Percentiles rank a stretch among this genome's conserved stretches.
phyloP scores from a whole-genome alignment of 257 asterid genomes.

The Cynanchum wilfordii region DNA sequence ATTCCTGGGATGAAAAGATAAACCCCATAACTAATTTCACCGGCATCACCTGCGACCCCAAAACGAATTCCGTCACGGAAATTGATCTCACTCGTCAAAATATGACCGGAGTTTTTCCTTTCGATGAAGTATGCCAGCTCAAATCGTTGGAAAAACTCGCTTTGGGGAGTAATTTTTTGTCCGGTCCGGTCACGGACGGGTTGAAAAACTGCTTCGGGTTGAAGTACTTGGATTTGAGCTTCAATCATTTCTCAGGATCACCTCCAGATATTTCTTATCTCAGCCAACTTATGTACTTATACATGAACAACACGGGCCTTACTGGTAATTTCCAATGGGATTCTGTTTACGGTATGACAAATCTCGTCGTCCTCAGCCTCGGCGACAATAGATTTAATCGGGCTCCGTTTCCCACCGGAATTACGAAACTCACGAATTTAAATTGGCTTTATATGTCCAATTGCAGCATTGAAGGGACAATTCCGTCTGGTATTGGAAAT shows the following conservation, averaged over 20 bases:
- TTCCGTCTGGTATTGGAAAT: constrained; percentile 70
- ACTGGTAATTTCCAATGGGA: constrained; percentile 69
- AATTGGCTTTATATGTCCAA: constrained; percentile 60
- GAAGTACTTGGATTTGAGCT: constrained; percentile 58
- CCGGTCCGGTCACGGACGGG: constrained; percentile 36
- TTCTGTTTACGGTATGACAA: constrained; percentile 41
- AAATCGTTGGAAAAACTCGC: constrained; percentile 53
- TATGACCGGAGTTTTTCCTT: constrained; percentile 46
- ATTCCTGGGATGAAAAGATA: constrained; percentile 43
- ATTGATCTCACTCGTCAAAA: constrained; percentile 52
- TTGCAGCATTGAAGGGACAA: constrained; percentile 58
- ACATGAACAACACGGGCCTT: constrained; percentile 62
- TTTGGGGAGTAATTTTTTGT: constrained; percentile 44
- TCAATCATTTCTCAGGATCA: constrained; percentile 50
- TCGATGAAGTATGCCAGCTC: constrained; percentile 46
- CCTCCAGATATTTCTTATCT: constrained; percentile 52
- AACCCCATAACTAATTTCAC: constrained; percentile 36
- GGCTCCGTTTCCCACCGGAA: constrained; percentile 42
- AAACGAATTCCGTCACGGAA: constrained; percentile 40
- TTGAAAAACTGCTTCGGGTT: constrained; percentile 46
- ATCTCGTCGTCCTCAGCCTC: constrained; percentile 48
- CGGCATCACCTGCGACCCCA: constrained; percentile 58
- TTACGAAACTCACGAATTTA: constrained; percentile 36
- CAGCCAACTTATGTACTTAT: constrained; percentile 34
- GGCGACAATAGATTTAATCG: constrained; percentile 64